A percentile compares a stretch with the other conserved stretches of the same genome.
Evolutionary conservation across 83 land plant genomes (phyloP).

Genomic region (Picea mariana): DNA sequence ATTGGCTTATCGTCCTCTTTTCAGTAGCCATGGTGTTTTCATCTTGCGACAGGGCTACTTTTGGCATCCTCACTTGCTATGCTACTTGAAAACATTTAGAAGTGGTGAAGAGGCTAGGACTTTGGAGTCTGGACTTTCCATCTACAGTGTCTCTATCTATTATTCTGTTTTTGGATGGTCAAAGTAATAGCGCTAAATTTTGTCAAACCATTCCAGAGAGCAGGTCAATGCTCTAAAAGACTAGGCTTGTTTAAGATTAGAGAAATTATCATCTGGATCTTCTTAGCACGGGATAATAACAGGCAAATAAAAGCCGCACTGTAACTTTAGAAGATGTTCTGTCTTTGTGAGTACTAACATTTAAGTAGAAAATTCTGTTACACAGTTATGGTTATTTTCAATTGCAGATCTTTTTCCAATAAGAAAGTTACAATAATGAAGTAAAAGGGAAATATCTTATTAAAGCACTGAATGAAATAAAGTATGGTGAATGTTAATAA

Average conservation of each 20-base stretch:
- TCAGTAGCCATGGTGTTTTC: not conserved
- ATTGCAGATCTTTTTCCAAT: not conserved
- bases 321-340: not conserved
- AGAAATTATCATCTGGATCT: not conserved
- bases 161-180: not conserved
- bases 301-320: not conserved
- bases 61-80: not conserved
- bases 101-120: not conserved
- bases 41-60: not conserved
- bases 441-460: not conserved
- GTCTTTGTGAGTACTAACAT: not conserved
- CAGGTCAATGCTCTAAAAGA: not conserved
- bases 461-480: not conserved
- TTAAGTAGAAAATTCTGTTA: not conserved
- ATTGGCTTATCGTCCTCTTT: not conserved
- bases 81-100: not conserved
- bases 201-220: not conserved
- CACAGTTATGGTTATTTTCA: not conserved
- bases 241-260: not conserved
- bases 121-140: not conserved
- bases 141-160: conserved; percentile 5
- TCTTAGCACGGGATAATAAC: not conserved
- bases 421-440: not conserved
- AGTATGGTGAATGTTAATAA: not conserved
- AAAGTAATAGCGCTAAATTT: not conserved